These are phyloP conservation scores for Ustilago nuda DNA, from an alignment of 1,284 basidiomycete species.

Conservation along the genomic window DNA sequence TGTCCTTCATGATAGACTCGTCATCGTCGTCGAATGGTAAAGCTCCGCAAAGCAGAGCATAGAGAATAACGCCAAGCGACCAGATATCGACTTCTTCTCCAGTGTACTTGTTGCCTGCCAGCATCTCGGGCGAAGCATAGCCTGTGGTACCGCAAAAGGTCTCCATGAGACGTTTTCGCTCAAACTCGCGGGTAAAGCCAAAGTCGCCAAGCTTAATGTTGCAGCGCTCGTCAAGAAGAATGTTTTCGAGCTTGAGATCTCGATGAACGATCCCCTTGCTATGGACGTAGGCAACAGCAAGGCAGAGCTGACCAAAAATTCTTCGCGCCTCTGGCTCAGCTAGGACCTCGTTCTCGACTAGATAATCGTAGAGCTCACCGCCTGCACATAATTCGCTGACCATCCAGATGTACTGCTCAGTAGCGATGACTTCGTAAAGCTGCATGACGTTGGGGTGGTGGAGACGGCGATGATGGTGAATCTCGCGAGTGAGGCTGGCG, in stretches of 20 bases:
- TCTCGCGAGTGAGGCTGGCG: constrained; percentile 87
- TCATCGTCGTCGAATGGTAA: constrained; percentile 98
- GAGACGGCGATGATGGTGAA: constrained; percentile 95
- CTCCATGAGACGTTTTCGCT: constrained; percentile 84
- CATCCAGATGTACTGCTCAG: constrained; percentile 94
- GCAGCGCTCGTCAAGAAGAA: constrained; percentile 70
- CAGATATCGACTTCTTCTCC: constrained; percentile 97
- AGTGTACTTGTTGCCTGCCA: constrained; percentile 86
- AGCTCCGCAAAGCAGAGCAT: constrained; percentile 90
- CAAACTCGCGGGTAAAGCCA: constrained; percentile 94
- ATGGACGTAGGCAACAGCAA: constrained; percentile 71
- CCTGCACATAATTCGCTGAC: constrained; percentile 96
- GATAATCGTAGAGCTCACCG: constrained; percentile 74
- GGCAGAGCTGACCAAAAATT: constrained; percentile 70
- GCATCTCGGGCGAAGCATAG: constrained; percentile 94
- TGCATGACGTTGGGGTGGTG: constrained; percentile 95
- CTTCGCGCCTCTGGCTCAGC: constrained; percentile 66
- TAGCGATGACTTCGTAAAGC: constrained; percentile 97
- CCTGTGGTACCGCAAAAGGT: constrained; percentile 98
- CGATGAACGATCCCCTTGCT: constrained; percentile 70
- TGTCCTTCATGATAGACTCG: constrained; percentile 86
- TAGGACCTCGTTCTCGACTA: constrained; percentile 70
- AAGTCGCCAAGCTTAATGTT: constrained; percentile 83
- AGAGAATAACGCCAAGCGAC: constrained; percentile 95
- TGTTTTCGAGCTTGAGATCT: constrained; percentile 74